A percentile compares a stretch with the other conserved stretches of the same genome.
Conservation (phyloP, 306 rosid genomes). For the Castanospermum australe region DNA sequence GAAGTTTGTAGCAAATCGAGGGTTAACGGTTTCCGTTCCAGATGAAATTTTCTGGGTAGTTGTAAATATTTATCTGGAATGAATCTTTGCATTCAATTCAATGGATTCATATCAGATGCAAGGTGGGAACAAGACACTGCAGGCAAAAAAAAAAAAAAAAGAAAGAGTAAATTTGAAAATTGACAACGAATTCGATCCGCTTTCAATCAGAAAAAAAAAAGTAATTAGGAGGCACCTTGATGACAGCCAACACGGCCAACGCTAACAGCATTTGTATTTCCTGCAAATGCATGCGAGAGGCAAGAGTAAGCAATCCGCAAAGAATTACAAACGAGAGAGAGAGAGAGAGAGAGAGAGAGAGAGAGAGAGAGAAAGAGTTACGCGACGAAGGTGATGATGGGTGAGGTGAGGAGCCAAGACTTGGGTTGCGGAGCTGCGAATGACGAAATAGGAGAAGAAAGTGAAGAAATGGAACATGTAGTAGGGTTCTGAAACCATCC, state of each 20-base stretch:
- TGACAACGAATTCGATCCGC: neutral
- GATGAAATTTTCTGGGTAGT: neutral
- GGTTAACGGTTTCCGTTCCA: neutral
- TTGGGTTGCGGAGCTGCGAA: conserved; percentile 60
- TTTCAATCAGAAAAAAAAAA: neutral
- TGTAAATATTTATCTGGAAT: neutral
- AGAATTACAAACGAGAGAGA: neutral
- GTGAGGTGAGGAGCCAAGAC: conserved; percentile 45
- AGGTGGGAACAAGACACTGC: too few relatives aligned
- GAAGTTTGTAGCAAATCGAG: neutral
- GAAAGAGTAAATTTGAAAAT: neutral
- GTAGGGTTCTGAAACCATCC: conserved; percentile 74
- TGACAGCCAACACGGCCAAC: conserved; percentile 49
- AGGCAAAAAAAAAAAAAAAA: too few relatives aligned
- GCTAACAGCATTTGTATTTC: conserved; percentile 71
- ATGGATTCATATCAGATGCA: neutral
- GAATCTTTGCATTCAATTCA: neutral
- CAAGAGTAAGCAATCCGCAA: neutral
- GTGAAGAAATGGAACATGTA: conserved; percentile 70
- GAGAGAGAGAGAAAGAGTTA: conserved; percentile 34
- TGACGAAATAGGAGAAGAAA: conserved; percentile 72
- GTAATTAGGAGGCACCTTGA: conserved; percentile 68
- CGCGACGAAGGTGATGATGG: conserved; percentile 61
- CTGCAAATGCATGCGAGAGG: conserved; percentile 33
- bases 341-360: conserved; percentile 5